Base-by-base conservation (phyloP, 2,329 filamentous ascomycete species). In the Lasiodiplodia hormozganensis region DNA sequence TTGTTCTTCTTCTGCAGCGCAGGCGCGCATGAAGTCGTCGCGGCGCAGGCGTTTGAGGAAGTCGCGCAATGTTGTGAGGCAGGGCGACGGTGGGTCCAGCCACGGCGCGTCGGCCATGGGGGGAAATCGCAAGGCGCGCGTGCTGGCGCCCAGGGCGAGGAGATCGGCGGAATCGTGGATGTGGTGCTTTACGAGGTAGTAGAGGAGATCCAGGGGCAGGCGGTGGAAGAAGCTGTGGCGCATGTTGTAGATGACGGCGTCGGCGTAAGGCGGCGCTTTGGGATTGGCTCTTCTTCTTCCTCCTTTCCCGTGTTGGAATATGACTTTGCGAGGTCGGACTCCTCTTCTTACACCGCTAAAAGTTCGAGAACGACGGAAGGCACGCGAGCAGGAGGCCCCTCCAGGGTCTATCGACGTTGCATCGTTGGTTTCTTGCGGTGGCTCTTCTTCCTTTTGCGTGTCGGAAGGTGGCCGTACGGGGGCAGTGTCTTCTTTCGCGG, bases 171-270 rank as follows among this genome's bases (percentile, higher is more conserved):
- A 25, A 16, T 34, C 25, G 53, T 4, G 25, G 16, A 56, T 34
- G 53, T 56, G 53, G 53, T 56, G 12, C 14, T 28, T 56, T n/a
- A 16, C 18, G 28, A 56, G 53, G 28, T 56, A 36, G 31, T 34
- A 56, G 28, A 56, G 7, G 28, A 56, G 1, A 34, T 56, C 53
- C 28, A 56, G 8, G 25, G 53, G 53, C 31, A 56, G 53, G 28
- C 25, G 53, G 16, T 56, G 53, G 23, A 56, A 25, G 53, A 56
- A 56, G 53, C 53, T 56, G 53, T 56, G 53, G 53, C 36, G 14
- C 2, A 36, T 21, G 28, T 56, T 56, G 28, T 56, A 28, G 1
- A 5, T 56, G 25, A 56, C 14, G 28, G 53, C 53, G 16, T 34
- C 14, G 28, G 25, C 11, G 38, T 40, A 40, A 16, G 38, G 38